Evolutionary conservation across 2,329 filamentous ascomycete genomes (phyloP), one percentile per base, ranked within the genome.

Genomic region (Tolypocladium amazonense): DNA sequence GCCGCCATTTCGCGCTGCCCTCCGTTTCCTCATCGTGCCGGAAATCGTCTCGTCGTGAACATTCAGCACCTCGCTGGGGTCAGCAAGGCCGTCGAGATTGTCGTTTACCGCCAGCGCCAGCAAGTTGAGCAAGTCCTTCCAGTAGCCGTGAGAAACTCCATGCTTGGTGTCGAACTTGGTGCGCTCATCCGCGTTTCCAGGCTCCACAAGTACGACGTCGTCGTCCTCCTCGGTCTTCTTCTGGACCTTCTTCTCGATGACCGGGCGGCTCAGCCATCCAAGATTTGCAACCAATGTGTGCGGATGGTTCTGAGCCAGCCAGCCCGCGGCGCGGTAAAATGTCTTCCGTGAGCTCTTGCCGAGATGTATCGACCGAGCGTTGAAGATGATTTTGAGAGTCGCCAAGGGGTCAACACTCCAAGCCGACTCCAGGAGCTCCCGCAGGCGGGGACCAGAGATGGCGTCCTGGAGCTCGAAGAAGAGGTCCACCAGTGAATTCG

Each of bases 101-200:
- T 73, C 71, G 57, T 81, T 78, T 30, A 75, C 79, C 0, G 77
- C 76, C 2, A 86, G 72, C 1, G 75, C 79, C 0, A 86, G 72
- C 3, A 86, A 73, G 63, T 85, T 86, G 2, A 85, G 70, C 3
- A 85, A 70, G 65, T 86, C 82, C 63, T 86, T 85, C 81, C 82
- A 86, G 69, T 85, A 86, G 0, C 83, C 82, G 57, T 86, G 83
- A 5, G 83, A 73, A 2, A 82, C 75, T 0, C 79, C 78, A 43
- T 80, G 68, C 54, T 70, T 69, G 20, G 80, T 74, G 45, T 82
- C 76, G 59, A 75, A 75, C 11, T 67, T 68, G 15, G 67, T 57
- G 0, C 65, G 60, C 9, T 75, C 73, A 20, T 75, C 69, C 7
- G 77, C 75, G 18, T 74, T 69, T 1, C 70, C 67, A 0, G 68